Percentiles rank a stretch among this genome's conserved stretches.
Evolutionary conservation across 768 basidiomycete genomes (phyloP).

Genomic region (Stropharia rugosoannulata): DNA sequence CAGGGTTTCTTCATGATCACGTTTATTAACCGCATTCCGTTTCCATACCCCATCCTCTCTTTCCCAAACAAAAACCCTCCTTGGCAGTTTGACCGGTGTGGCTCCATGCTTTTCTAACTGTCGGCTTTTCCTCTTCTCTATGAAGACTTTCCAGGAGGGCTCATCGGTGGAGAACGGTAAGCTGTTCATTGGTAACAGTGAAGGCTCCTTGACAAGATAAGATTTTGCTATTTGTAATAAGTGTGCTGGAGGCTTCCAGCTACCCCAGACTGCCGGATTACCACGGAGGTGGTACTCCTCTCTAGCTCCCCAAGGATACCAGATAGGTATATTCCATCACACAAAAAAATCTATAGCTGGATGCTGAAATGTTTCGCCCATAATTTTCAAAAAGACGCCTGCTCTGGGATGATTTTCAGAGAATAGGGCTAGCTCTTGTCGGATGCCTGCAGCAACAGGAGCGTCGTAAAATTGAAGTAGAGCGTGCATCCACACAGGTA

Average conservation of each 20-base stretch:
- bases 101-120: background rate
- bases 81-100: background rate
- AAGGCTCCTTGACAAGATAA: background rate
- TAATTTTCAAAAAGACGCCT: background rate
- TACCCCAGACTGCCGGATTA: background rate
- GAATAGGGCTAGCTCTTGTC: background rate
- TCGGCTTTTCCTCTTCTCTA: background rate
- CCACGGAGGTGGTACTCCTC: background rate
- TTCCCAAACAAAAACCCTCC: conserved; percentile 11
- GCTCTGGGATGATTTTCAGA: background rate
- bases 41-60: background rate
- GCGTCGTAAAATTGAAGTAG: background rate
- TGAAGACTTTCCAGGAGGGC: conserved; percentile 6
- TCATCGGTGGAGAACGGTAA: background rate
- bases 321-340: conserved; percentile 5
- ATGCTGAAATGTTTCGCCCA: background rate
- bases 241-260: conserved; percentile 1
- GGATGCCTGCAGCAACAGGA: background rate
- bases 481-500: background rate
- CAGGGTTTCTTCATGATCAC: background rate
- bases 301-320: conserved; percentile 7
- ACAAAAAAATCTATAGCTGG: conserved; percentile 3
- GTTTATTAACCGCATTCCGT: background rate
- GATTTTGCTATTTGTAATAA: background rate
- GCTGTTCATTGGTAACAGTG: background rate